These are phyloP conservation scores for Cyberlindnera maclurae DNA, from an alignment of 805 yeast species.

Conservation along the genomic window DNA sequence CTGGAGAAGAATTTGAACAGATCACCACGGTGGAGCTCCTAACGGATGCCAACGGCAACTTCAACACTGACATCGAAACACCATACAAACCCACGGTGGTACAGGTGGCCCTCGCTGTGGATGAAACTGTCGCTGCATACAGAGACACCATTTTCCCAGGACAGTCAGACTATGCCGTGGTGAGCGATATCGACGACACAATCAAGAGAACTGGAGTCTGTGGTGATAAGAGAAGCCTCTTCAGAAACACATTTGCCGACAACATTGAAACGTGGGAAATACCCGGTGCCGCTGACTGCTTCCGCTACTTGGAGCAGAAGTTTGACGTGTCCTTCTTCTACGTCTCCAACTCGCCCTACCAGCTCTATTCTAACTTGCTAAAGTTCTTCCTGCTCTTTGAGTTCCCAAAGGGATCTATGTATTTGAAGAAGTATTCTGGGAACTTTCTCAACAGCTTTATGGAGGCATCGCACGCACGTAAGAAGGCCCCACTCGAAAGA, in stretches of 20 bases:
- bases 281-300: constrained; percentile 73
- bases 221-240: constrained; percentile 77
- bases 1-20: constrained; percentile 36
- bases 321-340: constrained; percentile 66
- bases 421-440: constrained; percentile 81
- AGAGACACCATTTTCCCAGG: constrained; percentile 39
- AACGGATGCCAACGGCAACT: constrained; percentile 66
- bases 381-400: constrained; percentile 48
- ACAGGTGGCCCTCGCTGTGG: constrained; percentile 40
- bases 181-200: constrained; percentile 94
- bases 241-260: constrained; percentile 68
- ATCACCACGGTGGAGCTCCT: constrained; percentile 28
- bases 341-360: constrained; percentile 96
- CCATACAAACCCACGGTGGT: constrained; percentile 55
- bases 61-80: constrained; percentile 45
- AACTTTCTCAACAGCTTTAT: constrained; percentile 72
- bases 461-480: constrained; percentile 83
- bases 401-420: constrained; percentile 77
- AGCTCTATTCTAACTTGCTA: constrained; percentile 42
- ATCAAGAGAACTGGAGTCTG: constrained; percentile 84
- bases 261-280: constrained; percentile 63
- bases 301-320: constrained; percentile 37
- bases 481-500: constrained; percentile 54
- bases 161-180: constrained; percentile 55
- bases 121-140: constrained; percentile 41